phyloP scores from a whole-genome alignment of 2,329 filamentous ascomycete genomes.

The Microcera coccophila region DNA sequence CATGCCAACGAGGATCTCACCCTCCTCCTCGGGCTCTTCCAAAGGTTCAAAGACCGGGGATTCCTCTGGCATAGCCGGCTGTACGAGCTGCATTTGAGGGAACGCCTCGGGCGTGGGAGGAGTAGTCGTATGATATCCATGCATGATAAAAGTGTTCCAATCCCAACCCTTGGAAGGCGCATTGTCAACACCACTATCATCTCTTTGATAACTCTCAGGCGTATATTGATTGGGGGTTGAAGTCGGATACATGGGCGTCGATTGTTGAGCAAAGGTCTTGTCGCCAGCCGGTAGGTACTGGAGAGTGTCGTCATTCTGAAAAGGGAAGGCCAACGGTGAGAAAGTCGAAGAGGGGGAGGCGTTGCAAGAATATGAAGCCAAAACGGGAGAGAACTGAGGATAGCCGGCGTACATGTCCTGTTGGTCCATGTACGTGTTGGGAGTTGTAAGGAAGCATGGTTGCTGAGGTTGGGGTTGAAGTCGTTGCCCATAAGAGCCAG shows the following conservation, averaged over 20 bases:
- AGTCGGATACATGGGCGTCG: constrained; percentile 25
- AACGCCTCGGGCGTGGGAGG: constrained; percentile 60
- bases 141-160: constrained; percentile 46
- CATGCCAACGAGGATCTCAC: constrained; percentile 76
- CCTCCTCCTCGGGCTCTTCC: constrained; percentile 54
- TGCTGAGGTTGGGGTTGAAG: constrained; percentile 38
- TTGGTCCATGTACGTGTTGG: constrained; percentile 37
- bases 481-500: constrained; percentile 50
- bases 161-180: constrained; percentile 21
- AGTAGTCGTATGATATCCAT: constrained; percentile 46
- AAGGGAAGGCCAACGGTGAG: constrained; percentile 51
- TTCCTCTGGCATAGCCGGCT: constrained; percentile 48
- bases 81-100: constrained; percentile 47
- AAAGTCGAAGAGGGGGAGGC: constrained; percentile 54
- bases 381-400: constrained; percentile 49
- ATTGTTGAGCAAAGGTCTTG: constrained; percentile 35
- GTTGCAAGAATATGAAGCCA: constrained; percentile 54
- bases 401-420: constrained; percentile 40
- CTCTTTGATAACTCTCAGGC: constrained; percentile 29
- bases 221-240: constrained; percentile 17
- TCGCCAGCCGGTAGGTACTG: constrained; percentile 39
- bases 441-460: constrained; percentile 38
- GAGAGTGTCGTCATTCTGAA: constrained; percentile 35
- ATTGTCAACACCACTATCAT: constrained; percentile 11
- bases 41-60: constrained; percentile 47